Evolutionary conservation across 768 basidiomycete genomes (phyloP), one percentile per base, ranked within the genome.

Genomic region (Dentipellis sp.): DNA sequence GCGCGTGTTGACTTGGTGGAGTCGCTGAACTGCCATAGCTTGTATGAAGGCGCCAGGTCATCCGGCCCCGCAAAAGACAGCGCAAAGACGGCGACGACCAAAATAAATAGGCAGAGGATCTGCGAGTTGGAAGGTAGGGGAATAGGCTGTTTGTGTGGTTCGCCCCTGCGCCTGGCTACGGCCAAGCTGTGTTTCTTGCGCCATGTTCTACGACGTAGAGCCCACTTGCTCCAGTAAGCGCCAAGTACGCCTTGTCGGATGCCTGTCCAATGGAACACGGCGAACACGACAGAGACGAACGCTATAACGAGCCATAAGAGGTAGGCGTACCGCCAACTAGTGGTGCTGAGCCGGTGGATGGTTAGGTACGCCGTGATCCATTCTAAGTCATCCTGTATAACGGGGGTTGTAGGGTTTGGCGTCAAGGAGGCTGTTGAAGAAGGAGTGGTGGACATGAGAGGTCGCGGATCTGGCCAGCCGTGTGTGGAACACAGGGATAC

Each of bases 71-170:
- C 67, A 59, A 85, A 79, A 3, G 74, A 73, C 39, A 84, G 69
- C 3, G 75, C 65, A 14, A 81, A 59, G 4, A 77, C 70, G 16
- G 72, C 66, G 46, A 73, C 62, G 23, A 75, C 64, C 35, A 90
- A 65, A 22, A 78, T 60, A 49, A 66, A 53, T 42, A 86, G 64
- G 1, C 72, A 71, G 52, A 86, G 70, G 16, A 88, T 69, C 61
- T 86, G 81, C 0, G 80, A 78, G 62, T 89, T 83, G 50, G 85
- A 79, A 2, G 86, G 84, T 3, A 85, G 65, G 7, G 78, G 71
- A 16, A 64, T 51, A 4, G 78, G 75, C 53, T 79, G 76, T 50
- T 63, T 71, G 58, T 72, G 73, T 1, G 69, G 69, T 53, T 69
- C 66, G 36, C 69, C 68, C 21, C 57, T 63, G 53, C 65, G 64